Evolutionary conservation across 176 grass and related monocot species (phyloP).

Genomic region (Areca catechu): DNA sequence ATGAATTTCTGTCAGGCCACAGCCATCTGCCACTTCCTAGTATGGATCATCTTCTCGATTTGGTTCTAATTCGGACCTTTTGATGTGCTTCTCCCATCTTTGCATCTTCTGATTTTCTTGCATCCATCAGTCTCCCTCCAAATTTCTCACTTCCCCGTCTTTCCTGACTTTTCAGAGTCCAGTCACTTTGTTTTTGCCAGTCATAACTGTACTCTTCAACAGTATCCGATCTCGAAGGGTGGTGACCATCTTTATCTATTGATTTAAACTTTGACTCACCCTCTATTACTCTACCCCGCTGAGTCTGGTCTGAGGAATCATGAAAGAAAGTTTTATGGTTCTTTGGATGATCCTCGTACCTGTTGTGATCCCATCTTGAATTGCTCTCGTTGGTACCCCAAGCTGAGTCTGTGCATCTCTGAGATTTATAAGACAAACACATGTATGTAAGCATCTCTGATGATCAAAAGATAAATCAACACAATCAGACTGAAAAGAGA

Average conservation of each 20-base stretch:
- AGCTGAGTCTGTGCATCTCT: slow-evolving; percentile 51
- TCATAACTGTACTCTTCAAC: slow-evolving; percentile 25
- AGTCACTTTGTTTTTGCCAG: slow-evolving; percentile 8
- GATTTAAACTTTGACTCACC: slow-evolving; percentile 7
- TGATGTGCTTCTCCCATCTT: slow-evolving; percentile 27
- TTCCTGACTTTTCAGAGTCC: slow-evolving; percentile 16
- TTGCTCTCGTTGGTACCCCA: slow-evolving; percentile 45
- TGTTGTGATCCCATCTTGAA: slow-evolving; percentile 44
- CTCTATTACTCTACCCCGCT: slow-evolving; percentile 8
- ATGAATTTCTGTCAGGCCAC: slow-evolving; percentile 5
- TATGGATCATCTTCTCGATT: slow-evolving; percentile 1
- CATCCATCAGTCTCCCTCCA: slow-evolving; percentile 27
- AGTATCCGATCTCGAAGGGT: slow-evolving; percentile 26
- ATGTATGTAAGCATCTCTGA: not conserved
- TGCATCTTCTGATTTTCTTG: slow-evolving; percentile 14
- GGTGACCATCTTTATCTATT: slow-evolving; percentile 8
- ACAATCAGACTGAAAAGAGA: not conserved
- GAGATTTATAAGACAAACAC: not conserved
- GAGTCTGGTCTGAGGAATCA: not conserved
- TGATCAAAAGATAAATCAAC: not conserved
- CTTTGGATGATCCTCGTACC: slow-evolving; percentile 30
- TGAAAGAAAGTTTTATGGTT: slow-evolving; percentile 17
- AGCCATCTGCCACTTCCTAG: slow-evolving; percentile 11
- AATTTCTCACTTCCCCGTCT: slow-evolving; percentile 15
- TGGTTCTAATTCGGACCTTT: slow-evolving; percentile 17